A percentile compares a stretch with the other conserved stretches of the same genome.
phyloP scores from a whole-genome alignment of 2,329 filamentous ascomycete genomes.

The Ophiostoma piceae region DNA sequence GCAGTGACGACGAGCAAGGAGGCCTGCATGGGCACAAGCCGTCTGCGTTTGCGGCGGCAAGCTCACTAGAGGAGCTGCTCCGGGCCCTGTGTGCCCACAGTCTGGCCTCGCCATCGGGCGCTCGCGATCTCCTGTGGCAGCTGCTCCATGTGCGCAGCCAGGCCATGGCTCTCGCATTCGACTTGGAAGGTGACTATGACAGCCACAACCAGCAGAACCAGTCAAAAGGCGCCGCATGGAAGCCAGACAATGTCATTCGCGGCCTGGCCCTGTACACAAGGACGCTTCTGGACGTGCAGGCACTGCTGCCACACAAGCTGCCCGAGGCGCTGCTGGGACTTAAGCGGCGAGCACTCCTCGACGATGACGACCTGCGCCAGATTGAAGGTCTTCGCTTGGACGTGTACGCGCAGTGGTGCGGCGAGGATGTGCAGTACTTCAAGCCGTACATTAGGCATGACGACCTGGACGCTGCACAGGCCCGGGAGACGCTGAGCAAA shows the following conservation, averaged over 20 bases:
- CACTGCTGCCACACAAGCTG: conserved; percentile 66
- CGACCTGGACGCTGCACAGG: conserved; percentile 59
- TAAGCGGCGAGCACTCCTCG: conserved; percentile 65
- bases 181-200: conserved; percentile 39
- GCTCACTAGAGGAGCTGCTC: conserved; percentile 49
- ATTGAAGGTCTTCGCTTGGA: conserved; percentile 72
- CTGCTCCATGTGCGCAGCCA: conserved; percentile 70
- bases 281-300: conserved; percentile 64
- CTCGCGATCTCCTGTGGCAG: conserved; percentile 70
- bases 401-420: conserved; percentile 71
- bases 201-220: background rate
- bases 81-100: conserved; percentile 78
- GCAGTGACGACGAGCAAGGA: background rate
- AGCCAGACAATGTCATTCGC: conserved; percentile 50
- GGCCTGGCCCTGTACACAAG: conserved; percentile 68
- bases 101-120: conserved; percentile 69
- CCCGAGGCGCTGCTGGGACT: conserved; percentile 63
- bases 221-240: conserved; percentile 28
- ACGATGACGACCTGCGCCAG: conserved; percentile 60
- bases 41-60: conserved; percentile 1
- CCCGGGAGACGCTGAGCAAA: conserved; percentile 53
- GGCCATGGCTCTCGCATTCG: conserved; percentile 60
- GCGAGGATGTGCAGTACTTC: conserved; percentile 76
- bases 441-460: conserved; percentile 83
- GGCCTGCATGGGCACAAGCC: background rate